A percentile compares a stretch with the other conserved stretches of the same genome.
Evolutionary conservation across 2,329 filamentous ascomycete genomes (phyloP).

Genomic region (Aspergillus flavus): DNA sequence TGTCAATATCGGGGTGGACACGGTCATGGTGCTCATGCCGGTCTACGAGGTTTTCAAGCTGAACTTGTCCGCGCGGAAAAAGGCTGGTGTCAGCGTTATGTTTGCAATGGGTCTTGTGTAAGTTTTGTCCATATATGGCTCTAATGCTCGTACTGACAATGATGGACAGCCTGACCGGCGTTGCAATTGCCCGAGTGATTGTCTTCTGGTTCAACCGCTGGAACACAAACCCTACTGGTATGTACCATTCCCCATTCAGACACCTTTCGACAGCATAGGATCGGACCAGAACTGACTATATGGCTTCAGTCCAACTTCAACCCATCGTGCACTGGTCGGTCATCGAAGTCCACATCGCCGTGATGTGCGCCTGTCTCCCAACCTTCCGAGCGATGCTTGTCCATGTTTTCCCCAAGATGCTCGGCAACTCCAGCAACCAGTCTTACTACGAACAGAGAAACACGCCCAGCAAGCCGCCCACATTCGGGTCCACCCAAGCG

Average conservation of each 20-base stretch:
- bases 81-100: conserved; percentile 21
- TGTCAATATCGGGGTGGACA: conserved; percentile 26
- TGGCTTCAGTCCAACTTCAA: conserved; percentile 19
- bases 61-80: conserved; percentile 22
- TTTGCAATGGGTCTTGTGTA: conserved; percentile 24
- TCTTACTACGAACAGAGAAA: conserved; percentile 17
- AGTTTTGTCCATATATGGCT: neutral
- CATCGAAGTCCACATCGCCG: conserved; percentile 30
- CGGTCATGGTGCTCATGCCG: conserved; percentile 23
- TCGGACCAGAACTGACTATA: neutral
- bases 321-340: conserved; percentile 32
- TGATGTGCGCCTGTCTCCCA: conserved; percentile 32
- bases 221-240: conserved; percentile 23
- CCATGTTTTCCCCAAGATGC: conserved; percentile 21
- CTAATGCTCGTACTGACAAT: neutral
- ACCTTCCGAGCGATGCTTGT: conserved; percentile 27
- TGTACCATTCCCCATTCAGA: too few relatives aligned
- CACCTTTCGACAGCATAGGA: too few relatives aligned
- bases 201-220: conserved; percentile 30
- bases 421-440: conserved; percentile 13
- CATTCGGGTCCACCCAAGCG: neutral
- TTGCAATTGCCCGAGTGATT: conserved; percentile 30
- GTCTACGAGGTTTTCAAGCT: conserved; percentile 26
- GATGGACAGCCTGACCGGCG: conserved; percentile 22
- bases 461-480: conserved; percentile 2